Evolutionary conservation across 108 stramenopile species (phyloP), one percentile per base, ranked within the genome.

Genomic region (Cyclostephanos invisitatus): DNA sequence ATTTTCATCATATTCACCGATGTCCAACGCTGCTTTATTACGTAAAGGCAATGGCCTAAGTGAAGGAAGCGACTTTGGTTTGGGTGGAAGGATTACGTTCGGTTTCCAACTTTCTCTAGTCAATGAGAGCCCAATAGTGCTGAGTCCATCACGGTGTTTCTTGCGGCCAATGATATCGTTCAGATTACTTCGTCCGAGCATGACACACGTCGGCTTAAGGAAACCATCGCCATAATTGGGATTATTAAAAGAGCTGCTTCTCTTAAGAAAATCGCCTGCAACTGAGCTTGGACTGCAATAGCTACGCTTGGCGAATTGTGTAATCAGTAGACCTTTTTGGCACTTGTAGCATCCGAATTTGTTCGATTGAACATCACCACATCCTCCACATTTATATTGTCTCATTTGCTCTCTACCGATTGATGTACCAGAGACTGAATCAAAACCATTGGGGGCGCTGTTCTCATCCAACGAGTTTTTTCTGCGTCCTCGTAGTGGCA

Each of bases 271-370:
- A 7, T 78, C 66, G 29, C 57, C 46, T 48, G 58, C 42, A 20
- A 54, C 73, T 27, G 59, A 55, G 21, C 58, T 25, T n/a, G 59
- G 62, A 22, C 62, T 53, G 18, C 35, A 25, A 56, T 28, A n/a
- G 38, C 64, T 54, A 51, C 82, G 72, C 47, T 80, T 88, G 36
- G 90, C 84, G 73, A 83, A 77, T 49, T 89, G 84, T 55, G 76
- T 83, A 10, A 94, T 83, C 7, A 94, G 73, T 67, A 84, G 84
- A 18, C 82, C 80, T 58, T 84, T 62, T 25, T 88, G 77, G 56
- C 93, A 94, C 14, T 68, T 78, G 22, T 87, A 74, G 69, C 93
- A 91, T 7, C 88, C 89, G 24, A 74, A 82, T 28, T 86, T 74
- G 20, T 57, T 77, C 40, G 64, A 42, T 50, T 86, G 86, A 6